Evolutionary conservation across 768 basidiomycete species (phyloP), one percentile per base, ranked within the genome.

Genomic region (Xerocomellus intermedius): DNA sequence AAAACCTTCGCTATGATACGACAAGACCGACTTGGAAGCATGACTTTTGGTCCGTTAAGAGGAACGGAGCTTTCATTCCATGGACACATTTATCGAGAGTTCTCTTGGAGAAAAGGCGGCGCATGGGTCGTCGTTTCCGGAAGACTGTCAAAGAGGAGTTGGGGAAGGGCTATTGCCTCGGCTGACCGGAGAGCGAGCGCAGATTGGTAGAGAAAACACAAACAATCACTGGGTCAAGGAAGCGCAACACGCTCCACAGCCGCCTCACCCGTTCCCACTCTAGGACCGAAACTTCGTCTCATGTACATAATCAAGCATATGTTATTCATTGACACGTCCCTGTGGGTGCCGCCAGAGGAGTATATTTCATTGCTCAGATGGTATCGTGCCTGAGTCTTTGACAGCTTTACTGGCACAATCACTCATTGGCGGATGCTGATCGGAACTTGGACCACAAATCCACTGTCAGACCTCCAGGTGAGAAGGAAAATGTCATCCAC

Each of bases 341-440:
- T 48, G 30, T 42, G 36, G 56, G 17, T 41, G 6, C 24, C 37
- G 26, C 39, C 45, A 49, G 47, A 48, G 47, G 14, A 42, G 54
- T 56, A 48, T 22, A 46, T 48, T 50, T 55, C 28, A 43, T 63
- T 60, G 49, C 58, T 57, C 48, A 54, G 44, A 42, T 43, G n/a
- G 52, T 49, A 17, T 43, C 37, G 39, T 52, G 21, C 49, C 46
- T 42, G 35, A 24, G 24, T 16, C 43, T 21, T 28, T 56, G 41
- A 54, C 52, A 16, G 47, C 50, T 53, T 45, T 47, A 36, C 33
- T 50, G 21, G 26, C 26, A 54, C 24, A 30, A 42, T 36, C 54
- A 33, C 39, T 53, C 38, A n/a, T 45, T 55, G 57, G 65, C 56
- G 66, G 65, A 66, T 68, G 55, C 58, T 42, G 56, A 58, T 68